Base-by-base conservation (phyloP, 805 yeast genomes). In the Ogataea pilisensis region DNA sequence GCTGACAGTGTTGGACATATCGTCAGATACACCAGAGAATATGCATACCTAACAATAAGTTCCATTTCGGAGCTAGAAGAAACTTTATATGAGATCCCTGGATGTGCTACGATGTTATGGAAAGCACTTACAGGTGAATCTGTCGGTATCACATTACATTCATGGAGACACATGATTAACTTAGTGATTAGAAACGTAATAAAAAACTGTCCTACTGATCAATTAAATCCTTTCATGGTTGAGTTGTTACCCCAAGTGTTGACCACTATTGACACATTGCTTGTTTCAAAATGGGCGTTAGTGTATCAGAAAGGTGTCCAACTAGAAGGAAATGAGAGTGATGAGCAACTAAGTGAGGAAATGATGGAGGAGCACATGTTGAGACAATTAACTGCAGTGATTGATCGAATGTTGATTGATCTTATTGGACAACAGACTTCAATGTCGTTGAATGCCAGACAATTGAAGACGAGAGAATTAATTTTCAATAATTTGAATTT, bases 1-100 rank as follows among this genome's bases (percentile, higher is more conserved):
- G 98, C 99, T 0, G 98, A 95, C 60, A 85, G 95, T 12, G 95
- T 93, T 12, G 99, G 99, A 14, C 97, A 93, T 61, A 86, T 88
- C 55, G 82, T 93, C 13, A 73, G 99, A 54, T 93, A 95, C 57
- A 93, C 99, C 0, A 76, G 99, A 50, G 99, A 93, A 62, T 93
- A 95, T 60, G 95, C 96, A 2, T 85, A 89, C 58, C 65, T 91
- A 48, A 87, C 97, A 1, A 72, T 93, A 27, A 90, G 95, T 14
- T 86, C 96, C 2, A 84, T 93, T 38, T 78, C 96, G 0, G 91
- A 87, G 54, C 70, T 93, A 41, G 97, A 93, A 37, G 95, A 83
- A 44, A 85, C 96, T 0, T 70, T 93, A 45, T 93, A 86, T 55
- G 90, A 82, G 46, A 78, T 90, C 33, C 96, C 96, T 2, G 80